Evolutionary conservation across 176 grass and related monocot species (phyloP), one percentile per base, ranked within the genome.

Genomic region (Tillandsia leiboldiana): DNA sequence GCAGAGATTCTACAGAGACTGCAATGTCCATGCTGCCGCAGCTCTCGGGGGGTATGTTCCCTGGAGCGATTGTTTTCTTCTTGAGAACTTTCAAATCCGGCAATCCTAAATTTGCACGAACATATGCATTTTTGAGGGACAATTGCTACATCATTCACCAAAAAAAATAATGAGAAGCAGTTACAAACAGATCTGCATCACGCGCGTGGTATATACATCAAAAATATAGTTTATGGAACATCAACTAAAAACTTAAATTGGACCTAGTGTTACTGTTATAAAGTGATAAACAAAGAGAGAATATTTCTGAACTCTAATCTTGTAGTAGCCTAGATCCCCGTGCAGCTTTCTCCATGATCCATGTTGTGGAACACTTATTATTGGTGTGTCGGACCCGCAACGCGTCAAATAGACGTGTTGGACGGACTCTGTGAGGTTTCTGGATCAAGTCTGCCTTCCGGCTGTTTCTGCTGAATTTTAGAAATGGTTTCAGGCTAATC

Each of bases 101-200:
- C 72, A 96, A 80, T 50, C 83, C 81, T 77, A 91, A 79, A 66
- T 81, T 75, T 51, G 70, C 79, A 53, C 54, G 26, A 42, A 81
- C 65, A 83, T 49, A 65, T 59, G 61, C 65, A 76, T 96, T 96
- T 80, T 49, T 87, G 22, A 96, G 77, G 67, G 79, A 73, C 27
- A 96, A 87, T 81, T 87, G 86, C 92, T 96, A 86, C 81, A 75
- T 49, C 18, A 51, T 69, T 78, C 68, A 63, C 85, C 28, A 18
- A 67, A 66, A 72, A 53, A 4, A 81, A 78, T 52, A 62, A 77
- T 87, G 12, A 87, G 72, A 77, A 71, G 49, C 68, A 11, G 56
- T 76, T 24, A 4, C 51, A 69, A 73, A 78, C 51, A 23, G 26
- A 47, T 59, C 15, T 69, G 14, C 63, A 72, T 67, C 5, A 53